Evolutionary conservation across 31 red algal genomes (phyloP).

Genomic region (Asparagopsis taxiformis): DNA sequence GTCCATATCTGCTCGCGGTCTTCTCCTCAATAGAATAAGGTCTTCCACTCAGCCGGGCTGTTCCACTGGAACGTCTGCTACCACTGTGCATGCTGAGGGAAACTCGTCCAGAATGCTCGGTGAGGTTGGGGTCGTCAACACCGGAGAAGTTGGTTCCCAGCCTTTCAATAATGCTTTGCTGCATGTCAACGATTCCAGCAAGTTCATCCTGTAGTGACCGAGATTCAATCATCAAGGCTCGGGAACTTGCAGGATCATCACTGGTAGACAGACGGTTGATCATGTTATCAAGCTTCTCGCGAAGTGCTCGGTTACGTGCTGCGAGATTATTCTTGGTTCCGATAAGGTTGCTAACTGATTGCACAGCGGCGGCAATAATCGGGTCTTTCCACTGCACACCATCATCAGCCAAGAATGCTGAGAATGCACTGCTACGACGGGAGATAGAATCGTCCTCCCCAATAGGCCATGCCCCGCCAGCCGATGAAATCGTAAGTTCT

Average conservation of each 20-base stretch:
- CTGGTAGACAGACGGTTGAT: constrained; percentile 12
- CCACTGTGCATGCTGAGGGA: background rate
- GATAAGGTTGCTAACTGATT: constrained; percentile 50
- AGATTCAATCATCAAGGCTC: constrained; percentile 50
- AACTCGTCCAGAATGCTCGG: background rate
- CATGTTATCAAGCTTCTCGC: constrained; percentile 42
- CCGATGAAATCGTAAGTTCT: constrained; percentile 51
- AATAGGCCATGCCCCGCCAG: constrained; percentile 9
- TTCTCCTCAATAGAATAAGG: background rate
- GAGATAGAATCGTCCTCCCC: constrained; percentile 12
- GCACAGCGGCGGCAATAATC: constrained; percentile 46
- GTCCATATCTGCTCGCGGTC: background rate
- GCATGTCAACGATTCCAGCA: constrained; percentile 36
- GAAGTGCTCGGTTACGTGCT: constrained; percentile 34
- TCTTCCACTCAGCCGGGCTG: too few species aligned
- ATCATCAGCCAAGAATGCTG: constrained; percentile 28
- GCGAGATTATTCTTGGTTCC: constrained; percentile 39
- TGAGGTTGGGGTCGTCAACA: background rate
- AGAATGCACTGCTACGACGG: constrained; percentile 50
- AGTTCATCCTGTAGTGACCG: constrained; percentile 53
- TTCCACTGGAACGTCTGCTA: background rate
- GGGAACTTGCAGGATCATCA: too few species aligned
- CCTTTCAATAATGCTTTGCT: constrained; percentile 46
- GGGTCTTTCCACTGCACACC: constrained; percentile 60
- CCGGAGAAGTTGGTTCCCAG: constrained; percentile 2